Evolutionary conservation across 1,139 yeast genomes (phyloP).

Genomic region (Zygotorulaspora mrakii): DNA sequence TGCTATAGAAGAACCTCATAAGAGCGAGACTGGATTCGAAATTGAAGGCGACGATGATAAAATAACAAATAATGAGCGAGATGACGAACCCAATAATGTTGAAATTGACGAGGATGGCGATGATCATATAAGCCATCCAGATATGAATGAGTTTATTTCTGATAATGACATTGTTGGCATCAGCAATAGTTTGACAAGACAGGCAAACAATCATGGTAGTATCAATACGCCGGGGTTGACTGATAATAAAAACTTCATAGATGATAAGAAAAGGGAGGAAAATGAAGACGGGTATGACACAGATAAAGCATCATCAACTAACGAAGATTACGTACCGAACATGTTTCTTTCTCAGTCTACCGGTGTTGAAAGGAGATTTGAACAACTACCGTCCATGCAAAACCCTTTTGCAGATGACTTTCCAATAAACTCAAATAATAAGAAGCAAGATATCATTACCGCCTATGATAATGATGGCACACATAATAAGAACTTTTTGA

Average conservation of each 20-base stretch:
- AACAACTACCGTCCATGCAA: constrained; percentile 37
- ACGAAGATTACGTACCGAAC: constrained; percentile 38
- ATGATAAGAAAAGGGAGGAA: constrained; percentile 8
- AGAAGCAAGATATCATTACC: not conserved
- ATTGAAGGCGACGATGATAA: constrained; percentile 5
- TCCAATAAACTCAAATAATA: constrained; percentile 1
- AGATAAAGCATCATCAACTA: constrained; percentile 5
- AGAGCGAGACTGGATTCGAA: not conserved
- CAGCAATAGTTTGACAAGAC: constrained; percentile 23
- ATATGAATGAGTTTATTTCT: constrained; percentile 9
- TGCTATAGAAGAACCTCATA: not conserved
- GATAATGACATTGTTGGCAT: constrained; percentile 11
- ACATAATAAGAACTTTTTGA: not conserved
- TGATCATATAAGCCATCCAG: constrained; percentile 14
- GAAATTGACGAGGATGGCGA: constrained; percentile 24
- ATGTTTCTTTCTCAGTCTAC: constrained; percentile 49
- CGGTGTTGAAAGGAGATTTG: constrained; percentile 43
- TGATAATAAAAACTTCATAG: constrained; percentile 9
- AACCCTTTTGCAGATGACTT: constrained; percentile 24
- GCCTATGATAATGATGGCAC: not conserved
- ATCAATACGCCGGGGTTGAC: constrained; percentile 3
- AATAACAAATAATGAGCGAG: not conserved
- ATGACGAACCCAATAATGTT: not conserved
- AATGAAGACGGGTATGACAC: constrained; percentile 2
- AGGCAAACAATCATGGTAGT: constrained; percentile 14